These are phyloP conservation scores for Panaeolus cyanescens DNA, from an alignment of 768 basidiomycete species.

Conservation along the genomic window DNA sequence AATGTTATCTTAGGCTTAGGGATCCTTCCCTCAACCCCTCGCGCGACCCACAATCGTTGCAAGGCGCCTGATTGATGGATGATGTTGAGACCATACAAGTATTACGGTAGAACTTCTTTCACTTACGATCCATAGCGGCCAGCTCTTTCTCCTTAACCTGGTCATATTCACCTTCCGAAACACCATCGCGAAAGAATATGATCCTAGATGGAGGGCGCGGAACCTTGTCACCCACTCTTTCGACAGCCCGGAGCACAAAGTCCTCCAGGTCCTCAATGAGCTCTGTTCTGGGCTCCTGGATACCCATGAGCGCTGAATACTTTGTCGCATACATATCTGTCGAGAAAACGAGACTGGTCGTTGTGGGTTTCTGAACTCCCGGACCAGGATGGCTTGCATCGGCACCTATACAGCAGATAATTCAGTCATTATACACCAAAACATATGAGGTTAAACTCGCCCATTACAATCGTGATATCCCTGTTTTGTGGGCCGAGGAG, in stretches of 20 bases:
- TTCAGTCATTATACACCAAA: too few species aligned
- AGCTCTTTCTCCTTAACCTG: constrained; percentile 45
- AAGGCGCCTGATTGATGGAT: constrained; percentile 12
- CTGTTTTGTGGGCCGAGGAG: constrained; percentile 23
- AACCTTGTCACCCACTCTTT: constrained; percentile 12
- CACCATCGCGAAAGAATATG: constrained; percentile 51
- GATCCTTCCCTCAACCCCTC: background rate
- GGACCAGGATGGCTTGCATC: constrained; percentile 68
- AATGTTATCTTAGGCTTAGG: constrained; percentile 47
- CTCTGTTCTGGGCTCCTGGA: constrained; percentile 52
- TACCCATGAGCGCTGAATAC: constrained; percentile 42
- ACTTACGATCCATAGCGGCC: constrained; percentile 41
- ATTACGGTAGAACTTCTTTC: background rate
- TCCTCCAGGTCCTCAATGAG: constrained; percentile 42
- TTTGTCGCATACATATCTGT: constrained; percentile 43
- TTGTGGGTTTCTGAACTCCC: constrained; percentile 51
- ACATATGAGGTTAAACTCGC: constrained; percentile 23
- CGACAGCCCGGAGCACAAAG: constrained; percentile 18
- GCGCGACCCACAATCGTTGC: constrained; percentile 10
- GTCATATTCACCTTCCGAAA: constrained; percentile 44
- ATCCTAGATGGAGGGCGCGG: constrained; percentile 25
- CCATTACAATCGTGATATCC: constrained; percentile 41
- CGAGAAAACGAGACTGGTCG: constrained; percentile 62
- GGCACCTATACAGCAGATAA: constrained; percentile 47
- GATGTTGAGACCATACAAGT: background rate